These are phyloP conservation scores for Xylariaceae sp. DNA, from an alignment of 2,329 filamentous ascomycete genomes.

Conservation along the genomic window DNA sequence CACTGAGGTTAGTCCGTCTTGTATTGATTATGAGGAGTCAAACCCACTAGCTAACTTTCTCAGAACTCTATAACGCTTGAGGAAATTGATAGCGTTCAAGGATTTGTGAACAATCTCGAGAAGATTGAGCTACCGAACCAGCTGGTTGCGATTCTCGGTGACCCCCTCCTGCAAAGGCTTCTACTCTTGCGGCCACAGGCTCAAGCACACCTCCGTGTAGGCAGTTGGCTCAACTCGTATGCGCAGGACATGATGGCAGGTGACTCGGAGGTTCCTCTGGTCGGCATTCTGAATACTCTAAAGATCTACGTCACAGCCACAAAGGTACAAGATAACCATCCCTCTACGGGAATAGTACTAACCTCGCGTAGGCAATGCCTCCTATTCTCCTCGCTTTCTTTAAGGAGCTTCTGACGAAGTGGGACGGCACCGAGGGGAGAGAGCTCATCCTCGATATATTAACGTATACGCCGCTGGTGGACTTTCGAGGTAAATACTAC, in stretches of 20 bases:
- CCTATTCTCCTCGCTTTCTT: slow-evolving; percentile 49
- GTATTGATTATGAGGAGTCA: neutral
- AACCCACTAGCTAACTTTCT: slow-evolving; percentile 27
- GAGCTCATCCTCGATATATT: slow-evolving; percentile 56
- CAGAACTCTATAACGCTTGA: slow-evolving; percentile 65
- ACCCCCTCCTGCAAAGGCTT: slow-evolving; percentile 75
- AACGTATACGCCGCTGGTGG: slow-evolving; percentile 49
- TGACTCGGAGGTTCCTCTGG: slow-evolving; percentile 46
- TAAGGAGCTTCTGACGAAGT: slow-evolving; percentile 50
- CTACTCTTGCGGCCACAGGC: slow-evolving; percentile 59
- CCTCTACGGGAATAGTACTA: slow-evolving; percentile 11
- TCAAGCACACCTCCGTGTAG: slow-evolving; percentile 48
- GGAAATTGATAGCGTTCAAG: slow-evolving; percentile 67
- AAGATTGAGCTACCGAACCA: slow-evolving; percentile 79
- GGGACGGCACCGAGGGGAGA: slow-evolving; percentile 57
- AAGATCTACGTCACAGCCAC: slow-evolving; percentile 52
- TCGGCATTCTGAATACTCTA: slow-evolving; percentile 53
- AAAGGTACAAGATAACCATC: slow-evolving; percentile 43
- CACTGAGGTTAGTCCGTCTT: slow-evolving; percentile 50
- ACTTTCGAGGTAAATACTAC: slow-evolving; percentile 49
- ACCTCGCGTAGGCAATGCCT: slow-evolving; percentile 39
- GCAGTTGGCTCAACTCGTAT: slow-evolving; percentile 56
- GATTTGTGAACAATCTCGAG: slow-evolving; percentile 69
- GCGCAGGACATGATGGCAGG: slow-evolving; percentile 53
- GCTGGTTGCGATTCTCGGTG: slow-evolving; percentile 69